These are phyloP conservation scores for Epichloe typhina DNA, from an alignment of 2,329 filamentous ascomycete species.

Conservation along the genomic window DNA sequence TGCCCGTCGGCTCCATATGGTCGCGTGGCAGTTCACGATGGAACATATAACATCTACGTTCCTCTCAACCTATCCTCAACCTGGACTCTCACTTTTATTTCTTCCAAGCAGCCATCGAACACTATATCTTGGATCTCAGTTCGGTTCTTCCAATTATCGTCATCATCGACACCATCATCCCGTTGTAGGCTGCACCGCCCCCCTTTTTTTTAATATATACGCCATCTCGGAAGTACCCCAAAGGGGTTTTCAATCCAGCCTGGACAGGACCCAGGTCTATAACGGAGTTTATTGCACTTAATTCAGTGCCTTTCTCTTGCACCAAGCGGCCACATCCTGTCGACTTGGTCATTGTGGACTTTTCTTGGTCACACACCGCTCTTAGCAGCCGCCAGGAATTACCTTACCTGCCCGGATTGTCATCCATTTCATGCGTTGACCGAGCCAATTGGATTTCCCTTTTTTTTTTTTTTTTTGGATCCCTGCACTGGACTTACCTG, in stretches of 20 bases:
- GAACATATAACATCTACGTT: constrained; percentile 5
- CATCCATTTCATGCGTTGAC: constrained; percentile 2
- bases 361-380: constrained; percentile 6
- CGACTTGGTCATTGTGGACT: constrained; percentile 5
- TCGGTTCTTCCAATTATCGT: neutral
- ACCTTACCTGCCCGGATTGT: neutral
- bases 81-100: neutral
- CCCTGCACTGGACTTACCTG: constrained; percentile 1
- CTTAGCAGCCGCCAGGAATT: neutral
- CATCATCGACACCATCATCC: neutral
- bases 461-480: neutral
- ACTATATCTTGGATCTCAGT: neutral
- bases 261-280: constrained; percentile 3
- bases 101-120: neutral
- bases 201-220: neutral
- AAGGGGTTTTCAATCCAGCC: neutral
- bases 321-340: neutral
- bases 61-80: neutral
- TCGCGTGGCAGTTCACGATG: constrained; percentile 2
- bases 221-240: neutral
- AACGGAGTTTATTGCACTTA: constrained; percentile 4
- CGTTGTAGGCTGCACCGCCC: neutral
- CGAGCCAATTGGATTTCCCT: constrained; percentile 1
- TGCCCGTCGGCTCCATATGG: neutral
- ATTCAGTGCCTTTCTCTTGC: constrained; percentile 4